Evolutionary conservation across 768 basidiomycete genomes (phyloP), one percentile per base, ranked within the genome.

Genomic region (Phaeolepiota aurea): DNA sequence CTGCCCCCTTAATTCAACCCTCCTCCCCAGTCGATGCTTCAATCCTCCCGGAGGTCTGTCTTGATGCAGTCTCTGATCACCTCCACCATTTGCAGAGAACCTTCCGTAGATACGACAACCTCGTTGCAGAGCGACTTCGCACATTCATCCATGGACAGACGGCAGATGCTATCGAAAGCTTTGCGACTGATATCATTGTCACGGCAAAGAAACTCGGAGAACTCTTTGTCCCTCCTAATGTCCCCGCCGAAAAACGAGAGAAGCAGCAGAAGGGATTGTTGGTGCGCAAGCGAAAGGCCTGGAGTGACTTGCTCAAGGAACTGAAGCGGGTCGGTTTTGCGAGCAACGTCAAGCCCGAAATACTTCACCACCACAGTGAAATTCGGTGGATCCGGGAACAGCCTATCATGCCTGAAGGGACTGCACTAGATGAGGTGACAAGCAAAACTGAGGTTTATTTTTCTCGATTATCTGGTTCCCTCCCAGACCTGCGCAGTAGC

Each of bases 301-400:
- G 83, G 76, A 81, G 84, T 19, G 92, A 98, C 54, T 67, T 96
- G 14, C 65, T 96, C 46, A 94, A 91, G 59, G 90, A 92, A 53
- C 64, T 96, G 40, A 87, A 87, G 56, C 72, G 75, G 1, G 66
- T 76, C 14, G 96, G 96, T 14, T 69, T 97, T 39, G 67, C 88
- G 0, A 59, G 68, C 30, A 84, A 76, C 39, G 62, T 88, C 38
- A 86, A 82, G 53, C 74, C 87, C 1, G 83, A 86, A 16, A 55
- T 82, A 18, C 68, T 89, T 3, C 64, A 61, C 15, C 72, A 65
- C 28, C 75, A 83, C 44, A 53, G 56, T 16, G 74, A 77, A 44
- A 59, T 65, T 20, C 65, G 64, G 13, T 86, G 82, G 81, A 62
- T 90, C 21, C 64, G 79, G 44, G 77, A 81, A 44, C 87, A 85